Evolutionary conservation across 805 yeast species (phyloP), one percentile per base, ranked within the genome.

Genomic region (Phaffomyces antillensis): DNA sequence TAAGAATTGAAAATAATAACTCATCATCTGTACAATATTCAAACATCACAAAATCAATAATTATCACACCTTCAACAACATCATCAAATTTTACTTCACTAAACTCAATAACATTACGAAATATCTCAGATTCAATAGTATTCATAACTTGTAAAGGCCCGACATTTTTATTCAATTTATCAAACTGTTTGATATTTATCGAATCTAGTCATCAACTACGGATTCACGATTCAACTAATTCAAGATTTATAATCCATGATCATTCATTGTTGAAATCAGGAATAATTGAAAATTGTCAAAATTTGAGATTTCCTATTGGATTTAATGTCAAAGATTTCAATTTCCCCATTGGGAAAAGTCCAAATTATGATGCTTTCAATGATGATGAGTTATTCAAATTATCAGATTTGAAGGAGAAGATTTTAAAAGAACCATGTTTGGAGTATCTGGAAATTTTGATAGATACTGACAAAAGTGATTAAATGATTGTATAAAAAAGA

Each of bases 261-360:
- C 43, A 43, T 2, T 42, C 48, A 4, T 5, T 20, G 23, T 20
- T 20, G 6, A 45, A 46, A 4, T 39, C 50, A 30, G 56, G 47
- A 12, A 48, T 58, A 25, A 52, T 58, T 18, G 62, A 58, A 39
- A 40, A 46, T 17, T 53, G 53, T n/a, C 11, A 30, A 4, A 38
- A 37, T 7, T 35, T 56, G 33, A 32, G 23, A 18, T 49, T 58
- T 23, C 37, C 39, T 17, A 40, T 47, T 5, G 52, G 40, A 2
- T 36, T 58, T 3, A 35, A 23, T 2, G 36, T 58, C 11, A 54
- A 51, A 40, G 60, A 58, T 39, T 58, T 58, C 39, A 52, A 54
- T 28, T 39, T 40, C 26, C 60, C 59, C n/a, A 46, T 50, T 37
- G 58, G 59, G 11, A 43, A 41, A 8, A 50, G 57, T 42, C 47